These are phyloP conservation scores for Cercophora newfieldiana DNA, from an alignment of 495 filamentous ascomycete species.

Conservation along the genomic window DNA sequence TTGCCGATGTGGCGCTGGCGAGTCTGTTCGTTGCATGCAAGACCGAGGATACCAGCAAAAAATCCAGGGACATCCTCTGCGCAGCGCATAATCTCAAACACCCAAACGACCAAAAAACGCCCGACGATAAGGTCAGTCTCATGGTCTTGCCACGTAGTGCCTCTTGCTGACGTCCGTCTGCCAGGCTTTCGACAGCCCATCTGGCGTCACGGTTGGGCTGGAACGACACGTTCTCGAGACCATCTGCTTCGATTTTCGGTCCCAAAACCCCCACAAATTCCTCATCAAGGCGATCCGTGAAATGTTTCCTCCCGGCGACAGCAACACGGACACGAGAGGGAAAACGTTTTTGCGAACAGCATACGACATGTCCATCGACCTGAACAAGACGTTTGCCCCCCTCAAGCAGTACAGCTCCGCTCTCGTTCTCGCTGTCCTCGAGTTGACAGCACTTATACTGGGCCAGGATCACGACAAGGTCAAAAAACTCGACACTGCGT, in stretches of 20 bases:
- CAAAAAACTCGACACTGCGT: slow-evolving; percentile 28
- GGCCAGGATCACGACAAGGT: slow-evolving; percentile 50
- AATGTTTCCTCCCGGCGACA: slow-evolving; percentile 38
- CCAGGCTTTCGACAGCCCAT: slow-evolving; percentile 74
- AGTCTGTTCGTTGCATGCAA: slow-evolving; percentile 92
- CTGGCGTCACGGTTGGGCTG: slow-evolving; percentile 78
- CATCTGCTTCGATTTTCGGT: slow-evolving; percentile 91
- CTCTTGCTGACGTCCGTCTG: background rate
- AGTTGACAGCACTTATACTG: slow-evolving; percentile 71
- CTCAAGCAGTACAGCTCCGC: slow-evolving; percentile 80
- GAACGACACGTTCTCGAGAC: slow-evolving; percentile 94
- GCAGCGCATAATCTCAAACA: slow-evolving; percentile 84
- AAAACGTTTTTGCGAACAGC: slow-evolving; percentile 60
- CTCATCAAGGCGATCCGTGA: slow-evolving; percentile 70
- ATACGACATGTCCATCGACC: slow-evolving; percentile 80
- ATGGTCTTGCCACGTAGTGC: background rate
- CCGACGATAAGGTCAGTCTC: slow-evolving; percentile 71
- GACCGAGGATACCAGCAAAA: slow-evolving; percentile 96
- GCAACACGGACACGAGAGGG: slow-evolving; percentile 17
- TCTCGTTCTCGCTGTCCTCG: slow-evolving; percentile 78
- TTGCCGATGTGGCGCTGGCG: slow-evolving; percentile 77
- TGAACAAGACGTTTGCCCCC: slow-evolving; percentile 90
- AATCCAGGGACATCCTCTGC: slow-evolving; percentile 88
- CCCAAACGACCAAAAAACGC: slow-evolving; percentile 69
- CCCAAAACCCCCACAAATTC: slow-evolving; percentile 79